Conservation (phyloP, 2,329 filamentous ascomycete genomes). For the Penicillium sp. region DNA sequence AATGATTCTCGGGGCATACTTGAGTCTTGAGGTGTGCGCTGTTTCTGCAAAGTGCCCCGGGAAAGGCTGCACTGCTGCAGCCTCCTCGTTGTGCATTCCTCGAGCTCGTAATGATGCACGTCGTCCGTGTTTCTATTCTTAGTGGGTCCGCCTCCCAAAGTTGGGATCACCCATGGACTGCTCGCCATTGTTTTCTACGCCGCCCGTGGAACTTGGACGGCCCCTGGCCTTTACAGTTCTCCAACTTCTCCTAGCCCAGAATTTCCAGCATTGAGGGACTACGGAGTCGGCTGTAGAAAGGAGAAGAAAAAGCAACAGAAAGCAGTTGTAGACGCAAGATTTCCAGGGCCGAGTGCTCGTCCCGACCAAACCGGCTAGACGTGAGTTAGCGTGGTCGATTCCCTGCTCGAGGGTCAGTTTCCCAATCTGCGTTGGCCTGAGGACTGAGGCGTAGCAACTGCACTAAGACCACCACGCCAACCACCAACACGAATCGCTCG, state of each 20-base stretch:
- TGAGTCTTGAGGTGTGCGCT: neutral
- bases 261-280: neutral
- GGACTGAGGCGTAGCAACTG: neutral
- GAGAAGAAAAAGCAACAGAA: neutral
- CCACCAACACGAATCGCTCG: neutral
- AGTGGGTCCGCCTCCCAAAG: neutral
- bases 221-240: neutral
- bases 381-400: conserved; percentile 14
- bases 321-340: conserved; percentile 2
- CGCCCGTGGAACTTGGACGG: neutral
- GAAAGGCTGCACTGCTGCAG: neutral
- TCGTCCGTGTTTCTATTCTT: neutral
- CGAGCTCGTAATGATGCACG: neutral
- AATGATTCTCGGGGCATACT: no score
- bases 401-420: conserved; percentile 9
- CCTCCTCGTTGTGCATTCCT: neutral
- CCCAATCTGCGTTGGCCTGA: conserved; percentile 7
- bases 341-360: neutral
- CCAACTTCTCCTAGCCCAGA: neutral
- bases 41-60: neutral
- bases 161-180: conserved; percentile 2
- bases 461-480: neutral
- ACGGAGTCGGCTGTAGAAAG: neutral
- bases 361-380: neutral
- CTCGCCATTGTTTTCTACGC: neutral